Percentiles rank a stretch among this genome's conserved stretches.
These are phyloP conservation scores for Seiridium cupressi DNA, from an alignment of 2,329 filamentous ascomycete species.

Conservation along the genomic window DNA sequence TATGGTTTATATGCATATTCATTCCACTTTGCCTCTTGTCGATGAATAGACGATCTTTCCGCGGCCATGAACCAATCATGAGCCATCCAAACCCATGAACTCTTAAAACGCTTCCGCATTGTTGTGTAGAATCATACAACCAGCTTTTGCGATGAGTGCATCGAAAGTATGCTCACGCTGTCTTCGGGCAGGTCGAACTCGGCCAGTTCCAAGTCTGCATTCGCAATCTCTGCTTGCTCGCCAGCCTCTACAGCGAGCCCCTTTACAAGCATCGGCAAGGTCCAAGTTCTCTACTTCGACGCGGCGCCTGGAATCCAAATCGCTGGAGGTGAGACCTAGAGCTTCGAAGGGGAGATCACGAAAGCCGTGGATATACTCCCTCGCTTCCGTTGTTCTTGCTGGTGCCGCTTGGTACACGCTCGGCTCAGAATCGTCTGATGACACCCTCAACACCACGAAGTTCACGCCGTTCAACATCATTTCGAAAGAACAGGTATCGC, in stretches of 20 bases:
- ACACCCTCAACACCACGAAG: constrained; percentile 49
- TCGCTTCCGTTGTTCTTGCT: not conserved
- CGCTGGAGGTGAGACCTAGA: not conserved
- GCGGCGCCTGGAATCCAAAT: not conserved
- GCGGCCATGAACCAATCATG: not conserved
- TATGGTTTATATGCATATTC: not conserved
- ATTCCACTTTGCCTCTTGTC: not conserved
- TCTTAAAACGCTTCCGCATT: not conserved
- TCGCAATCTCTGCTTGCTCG: not conserved
- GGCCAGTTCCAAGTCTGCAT: not conserved
- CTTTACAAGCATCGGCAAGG: constrained; percentile 7
- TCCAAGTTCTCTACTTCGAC: not conserved
- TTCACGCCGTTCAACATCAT: constrained; percentile 68
- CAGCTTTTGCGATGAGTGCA: not conserved
- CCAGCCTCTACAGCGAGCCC: not conserved
- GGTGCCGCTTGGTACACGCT: constrained; percentile 1
- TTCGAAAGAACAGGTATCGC: constrained; percentile 60
- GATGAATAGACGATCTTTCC: not conserved
- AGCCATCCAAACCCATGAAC: not conserved
- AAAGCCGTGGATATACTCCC: not conserved
- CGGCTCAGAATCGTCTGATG: constrained; percentile 1
- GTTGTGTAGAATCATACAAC: not conserved
- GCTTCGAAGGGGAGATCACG: not conserved
- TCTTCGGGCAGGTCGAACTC: not conserved
- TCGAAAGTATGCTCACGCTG: not conserved